phyloP scores from a whole-genome alignment of 441 rosid genomes.

The Pelargonium australe region DNA sequence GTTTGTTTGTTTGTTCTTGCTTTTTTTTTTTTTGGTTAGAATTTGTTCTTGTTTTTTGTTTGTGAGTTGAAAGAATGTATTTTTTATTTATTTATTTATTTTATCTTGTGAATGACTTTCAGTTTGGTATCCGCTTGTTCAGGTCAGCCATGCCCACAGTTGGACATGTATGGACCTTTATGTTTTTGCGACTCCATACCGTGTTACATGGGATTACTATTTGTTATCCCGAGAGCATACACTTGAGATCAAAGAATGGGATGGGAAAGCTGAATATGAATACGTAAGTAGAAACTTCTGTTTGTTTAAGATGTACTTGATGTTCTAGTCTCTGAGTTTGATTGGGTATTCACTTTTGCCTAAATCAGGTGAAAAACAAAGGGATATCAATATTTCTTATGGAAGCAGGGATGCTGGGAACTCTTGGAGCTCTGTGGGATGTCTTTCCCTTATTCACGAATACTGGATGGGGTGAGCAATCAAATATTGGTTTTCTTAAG shows the following conservation, averaged over 20 bases:
- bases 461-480: slow-evolving; percentile 75
- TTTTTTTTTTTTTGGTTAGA: no score
- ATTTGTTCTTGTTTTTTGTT: background rate
- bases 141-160: slow-evolving; percentile 81
- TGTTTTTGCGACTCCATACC: slow-evolving; percentile 89
- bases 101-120: background rate
- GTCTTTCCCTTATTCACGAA: slow-evolving; percentile 84
- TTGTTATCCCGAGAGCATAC: slow-evolving; percentile 78
- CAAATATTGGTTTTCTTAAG: slow-evolving; percentile 67
- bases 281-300: slow-evolving; percentile 47
- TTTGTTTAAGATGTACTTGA: background rate
- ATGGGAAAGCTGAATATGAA: slow-evolving; percentile 76
- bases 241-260: slow-evolving; percentile 73
- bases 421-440: slow-evolving; percentile 86
- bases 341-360: background rate
- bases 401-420: slow-evolving; percentile 96
- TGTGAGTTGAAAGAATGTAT: background rate
- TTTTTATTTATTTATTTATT: background rate
- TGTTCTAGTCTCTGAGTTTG: slow-evolving; percentile 8
- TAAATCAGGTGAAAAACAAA: slow-evolving; percentile 62
- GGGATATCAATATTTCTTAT: slow-evolving; percentile 93
- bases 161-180: slow-evolving; percentile 98
- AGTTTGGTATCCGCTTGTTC: slow-evolving; percentile 16
- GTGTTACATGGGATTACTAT: slow-evolving; percentile 94
- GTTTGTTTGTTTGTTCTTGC: background rate